Conservation (phyloP, 2,329 filamentous ascomycete species). For the Orbilia brochopaga region DNA sequence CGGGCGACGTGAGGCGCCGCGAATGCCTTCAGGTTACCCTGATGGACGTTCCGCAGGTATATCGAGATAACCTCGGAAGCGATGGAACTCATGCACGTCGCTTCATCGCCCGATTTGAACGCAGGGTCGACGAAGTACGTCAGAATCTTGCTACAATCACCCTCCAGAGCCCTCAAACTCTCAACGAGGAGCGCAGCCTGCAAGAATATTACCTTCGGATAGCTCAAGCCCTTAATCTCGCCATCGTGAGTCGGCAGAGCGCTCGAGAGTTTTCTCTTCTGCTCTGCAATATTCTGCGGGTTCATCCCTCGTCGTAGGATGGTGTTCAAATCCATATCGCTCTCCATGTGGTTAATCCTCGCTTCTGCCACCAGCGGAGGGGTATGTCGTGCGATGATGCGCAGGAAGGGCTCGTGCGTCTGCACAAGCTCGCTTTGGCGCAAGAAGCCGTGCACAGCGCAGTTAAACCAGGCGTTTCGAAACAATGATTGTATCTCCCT, state of each 20-base stretch:
- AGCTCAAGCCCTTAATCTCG: slow-evolving; percentile 81
- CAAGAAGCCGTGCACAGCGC: slow-evolving; percentile 89
- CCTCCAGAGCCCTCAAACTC: slow-evolving; percentile 80
- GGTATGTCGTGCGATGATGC: slow-evolving; percentile 83
- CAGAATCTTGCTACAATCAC: slow-evolving; percentile 86
- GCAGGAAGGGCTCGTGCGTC: slow-evolving; percentile 76
- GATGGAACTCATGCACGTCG: slow-evolving; percentile 69
- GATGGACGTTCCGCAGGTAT: slow-evolving; percentile 77
- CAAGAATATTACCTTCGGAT: slow-evolving; percentile 88
- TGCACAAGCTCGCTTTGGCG: slow-evolving; percentile 74
- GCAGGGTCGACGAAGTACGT: slow-evolving; percentile 95
- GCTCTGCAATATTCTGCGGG: slow-evolving; percentile 75
- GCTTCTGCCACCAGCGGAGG: slow-evolving; percentile 86
- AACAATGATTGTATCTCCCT: slow-evolving; percentile 65
- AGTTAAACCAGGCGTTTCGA: slow-evolving; percentile 97
- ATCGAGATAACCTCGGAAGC: slow-evolving; percentile 72
- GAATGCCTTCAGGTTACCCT: slow-evolving; percentile 75
- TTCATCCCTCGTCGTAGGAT: slow-evolving; percentile 86
- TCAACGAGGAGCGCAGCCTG: slow-evolving; percentile 90
- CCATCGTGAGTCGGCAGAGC: slow-evolving; percentile 76
- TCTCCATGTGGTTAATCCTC: slow-evolving; percentile 86
- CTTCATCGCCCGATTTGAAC: slow-evolving; percentile 68
- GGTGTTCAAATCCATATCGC: slow-evolving; percentile 95
- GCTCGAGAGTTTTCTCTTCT: slow-evolving; percentile 77
- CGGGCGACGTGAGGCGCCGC: slow-evolving; percentile 89